Evolutionary conservation across 129 eudicot species (phyloP).

Genomic region (Tagetes erecta): DNA sequence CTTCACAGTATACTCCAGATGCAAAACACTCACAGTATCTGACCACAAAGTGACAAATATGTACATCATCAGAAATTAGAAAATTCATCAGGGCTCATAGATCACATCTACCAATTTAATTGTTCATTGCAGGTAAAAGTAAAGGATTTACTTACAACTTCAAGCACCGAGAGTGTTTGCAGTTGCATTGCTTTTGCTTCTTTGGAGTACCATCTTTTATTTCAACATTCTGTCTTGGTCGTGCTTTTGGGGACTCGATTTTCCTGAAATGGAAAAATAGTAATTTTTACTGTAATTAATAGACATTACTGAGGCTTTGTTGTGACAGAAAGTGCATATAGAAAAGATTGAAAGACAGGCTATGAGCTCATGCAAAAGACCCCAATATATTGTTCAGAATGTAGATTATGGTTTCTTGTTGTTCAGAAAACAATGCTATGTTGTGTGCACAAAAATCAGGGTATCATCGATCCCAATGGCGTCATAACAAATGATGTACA

Average conservation of each 20-base stretch:
- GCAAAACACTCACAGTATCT: constrained; percentile 97
- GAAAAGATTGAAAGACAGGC: constrained; percentile 12
- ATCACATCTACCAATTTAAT: not conserved
- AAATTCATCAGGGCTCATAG: not conserved
- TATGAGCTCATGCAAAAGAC: not conserved
- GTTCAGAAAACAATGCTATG: constrained; percentile 16
- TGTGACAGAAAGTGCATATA: constrained; percentile 8
- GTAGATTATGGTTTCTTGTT: not conserved
- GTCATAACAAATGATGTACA: constrained; percentile 5
- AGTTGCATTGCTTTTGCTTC: constrained; percentile 91
- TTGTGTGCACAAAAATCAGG: constrained; percentile 9
- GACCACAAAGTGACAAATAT: constrained; percentile 20
- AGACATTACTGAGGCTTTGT: not conserved
- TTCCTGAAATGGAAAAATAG: constrained; percentile 47
- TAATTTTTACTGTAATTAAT: not conserved
- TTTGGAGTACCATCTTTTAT: constrained; percentile 86
- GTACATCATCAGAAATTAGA: not conserved
- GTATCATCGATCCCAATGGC: constrained; percentile 8
- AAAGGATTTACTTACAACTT: constrained; percentile 62
- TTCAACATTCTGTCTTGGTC: constrained; percentile 61
- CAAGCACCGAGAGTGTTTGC: constrained; percentile 93
- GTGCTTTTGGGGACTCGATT: constrained; percentile 76
- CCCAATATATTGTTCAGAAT: constrained; percentile 6
- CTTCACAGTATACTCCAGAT: constrained; percentile 81
- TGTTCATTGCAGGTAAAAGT: not conserved